A percentile compares a stretch with the other conserved stretches of the same genome.
These are phyloP conservation scores for Theileria annulata DNA, from an alignment of 169 alveolate species.

Conservation along the genomic window DNA sequence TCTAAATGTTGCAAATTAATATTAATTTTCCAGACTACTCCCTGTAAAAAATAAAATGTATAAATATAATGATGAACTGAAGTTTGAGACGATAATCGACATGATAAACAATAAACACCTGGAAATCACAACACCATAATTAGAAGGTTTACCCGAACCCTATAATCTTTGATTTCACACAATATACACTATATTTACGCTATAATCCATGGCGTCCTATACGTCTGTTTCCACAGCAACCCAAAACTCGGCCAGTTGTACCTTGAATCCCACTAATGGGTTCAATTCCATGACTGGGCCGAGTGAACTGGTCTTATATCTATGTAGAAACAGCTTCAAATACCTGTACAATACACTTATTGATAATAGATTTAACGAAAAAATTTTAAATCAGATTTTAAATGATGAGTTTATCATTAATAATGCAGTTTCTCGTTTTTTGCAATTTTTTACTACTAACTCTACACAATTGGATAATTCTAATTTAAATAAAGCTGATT, in stretches of 20 bases:
- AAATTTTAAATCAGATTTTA: background rate
- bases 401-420: background rate
- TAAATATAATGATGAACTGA: conserved; percentile 3
- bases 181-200: background rate
- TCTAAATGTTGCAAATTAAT: background rate
- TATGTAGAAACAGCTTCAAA: background rate
- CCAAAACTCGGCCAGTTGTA: background rate
- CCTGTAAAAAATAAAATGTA: conserved; percentile 21
- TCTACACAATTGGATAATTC: background rate
- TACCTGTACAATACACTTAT: background rate
- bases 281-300: background rate
- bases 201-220: background rate
- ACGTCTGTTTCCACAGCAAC: background rate
- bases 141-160: background rate
- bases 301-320: background rate
- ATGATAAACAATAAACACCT: background rate
- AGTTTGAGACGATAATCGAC: background rate
- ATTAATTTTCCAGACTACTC: conserved; percentile 28
- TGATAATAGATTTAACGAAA: background rate
- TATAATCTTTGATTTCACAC: background rate
- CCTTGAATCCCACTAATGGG: background rate
- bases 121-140: background rate
- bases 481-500: no score
- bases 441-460: background rate
- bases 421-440: background rate